These are phyloP conservation scores for Cytospora leucostoma DNA, from an alignment of 2,329 filamentous ascomycete species.

Conservation along the genomic window DNA sequence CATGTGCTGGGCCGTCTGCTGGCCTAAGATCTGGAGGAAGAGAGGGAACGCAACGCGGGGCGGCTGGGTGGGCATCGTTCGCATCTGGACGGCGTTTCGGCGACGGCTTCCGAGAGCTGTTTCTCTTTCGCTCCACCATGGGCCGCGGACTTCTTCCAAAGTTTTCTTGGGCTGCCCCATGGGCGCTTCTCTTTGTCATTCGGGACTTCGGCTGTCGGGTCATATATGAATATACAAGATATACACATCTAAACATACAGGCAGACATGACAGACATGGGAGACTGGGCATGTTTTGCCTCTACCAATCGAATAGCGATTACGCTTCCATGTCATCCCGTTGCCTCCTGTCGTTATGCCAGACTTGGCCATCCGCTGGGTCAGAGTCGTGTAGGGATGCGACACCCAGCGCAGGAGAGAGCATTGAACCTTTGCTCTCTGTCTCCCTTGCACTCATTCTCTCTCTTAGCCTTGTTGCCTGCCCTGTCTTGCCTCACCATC, in stretches of 20 bases:
- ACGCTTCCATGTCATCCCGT: not conserved
- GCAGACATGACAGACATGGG: not conserved
- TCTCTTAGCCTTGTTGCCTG: too few relatives aligned
- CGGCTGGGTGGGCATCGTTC: conserved; percentile 8
- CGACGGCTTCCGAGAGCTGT: conserved; percentile 14
- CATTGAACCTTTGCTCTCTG: too few relatives aligned
- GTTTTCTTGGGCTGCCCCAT: not conserved
- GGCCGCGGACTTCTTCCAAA: not conserved
- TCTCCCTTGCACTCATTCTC: too few relatives aligned
- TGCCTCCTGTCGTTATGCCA: not conserved
- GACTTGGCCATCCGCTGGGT: not conserved
- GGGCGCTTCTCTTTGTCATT: not conserved
- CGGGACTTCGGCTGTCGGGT: not conserved
- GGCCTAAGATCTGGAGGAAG: conserved; percentile 2
- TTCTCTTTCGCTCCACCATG: conserved; percentile 4
- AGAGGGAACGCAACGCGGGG: not conserved
- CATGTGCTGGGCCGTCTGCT: conserved; percentile 5
- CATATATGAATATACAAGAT: not conserved
- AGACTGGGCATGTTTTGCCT: not conserved
- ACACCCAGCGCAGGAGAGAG: not conserved
- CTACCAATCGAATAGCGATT: not conserved
- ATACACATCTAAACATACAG: too few relatives aligned
- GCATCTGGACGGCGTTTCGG: conserved; percentile 26
- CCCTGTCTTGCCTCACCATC: not conserved
- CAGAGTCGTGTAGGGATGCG: not conserved